Conservation (phyloP, 768 basidiomycete genomes). For the Boletus reticulatus region DNA sequence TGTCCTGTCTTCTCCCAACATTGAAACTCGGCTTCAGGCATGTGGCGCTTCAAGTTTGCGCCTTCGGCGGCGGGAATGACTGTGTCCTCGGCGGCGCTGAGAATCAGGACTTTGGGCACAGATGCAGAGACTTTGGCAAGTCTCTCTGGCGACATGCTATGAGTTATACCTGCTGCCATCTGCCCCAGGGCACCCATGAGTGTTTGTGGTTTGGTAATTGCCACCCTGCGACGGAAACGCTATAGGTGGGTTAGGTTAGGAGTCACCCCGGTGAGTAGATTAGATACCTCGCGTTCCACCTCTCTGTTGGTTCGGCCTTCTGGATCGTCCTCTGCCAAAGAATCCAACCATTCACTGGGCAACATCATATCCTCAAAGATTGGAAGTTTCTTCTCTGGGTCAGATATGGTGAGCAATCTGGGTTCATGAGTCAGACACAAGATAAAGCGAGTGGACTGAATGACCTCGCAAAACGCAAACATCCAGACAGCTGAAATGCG, state of each 20-base stretch:
- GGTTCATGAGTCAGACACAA: constrained; percentile 3
- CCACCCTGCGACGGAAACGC: constrained; percentile 45
- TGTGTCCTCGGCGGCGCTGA: constrained; percentile 69
- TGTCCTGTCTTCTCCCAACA: constrained; percentile 66
- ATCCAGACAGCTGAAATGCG: constrained; percentile 38
- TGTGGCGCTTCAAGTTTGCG: constrained; percentile 47
- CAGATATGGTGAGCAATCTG: constrained; percentile 38
- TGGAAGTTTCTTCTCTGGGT: constrained; percentile 47
- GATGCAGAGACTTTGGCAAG: constrained; percentile 47
- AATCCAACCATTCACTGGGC: constrained; percentile 58
- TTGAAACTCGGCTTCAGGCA: constrained; percentile 58
- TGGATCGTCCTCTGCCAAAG: constrained; percentile 49
- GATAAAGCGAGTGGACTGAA: background rate
- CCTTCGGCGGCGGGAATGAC: constrained; percentile 56
- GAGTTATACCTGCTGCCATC: constrained; percentile 65
- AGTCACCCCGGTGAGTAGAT: background rate
- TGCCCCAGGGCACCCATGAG: constrained; percentile 68
- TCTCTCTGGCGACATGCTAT: constrained; percentile 50
- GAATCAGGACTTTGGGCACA: constrained; percentile 63
- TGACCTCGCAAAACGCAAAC: constrained; percentile 36
- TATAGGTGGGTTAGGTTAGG: constrained; percentile 22
- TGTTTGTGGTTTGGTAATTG: constrained; percentile 55
- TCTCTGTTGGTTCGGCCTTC: constrained; percentile 63
- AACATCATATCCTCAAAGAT: constrained; percentile 58
- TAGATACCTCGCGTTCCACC: constrained; percentile 51